Evolutionary conservation across 1,139 yeast species (phyloP).

Genomic region (Wickerhamomyces sp.): DNA sequence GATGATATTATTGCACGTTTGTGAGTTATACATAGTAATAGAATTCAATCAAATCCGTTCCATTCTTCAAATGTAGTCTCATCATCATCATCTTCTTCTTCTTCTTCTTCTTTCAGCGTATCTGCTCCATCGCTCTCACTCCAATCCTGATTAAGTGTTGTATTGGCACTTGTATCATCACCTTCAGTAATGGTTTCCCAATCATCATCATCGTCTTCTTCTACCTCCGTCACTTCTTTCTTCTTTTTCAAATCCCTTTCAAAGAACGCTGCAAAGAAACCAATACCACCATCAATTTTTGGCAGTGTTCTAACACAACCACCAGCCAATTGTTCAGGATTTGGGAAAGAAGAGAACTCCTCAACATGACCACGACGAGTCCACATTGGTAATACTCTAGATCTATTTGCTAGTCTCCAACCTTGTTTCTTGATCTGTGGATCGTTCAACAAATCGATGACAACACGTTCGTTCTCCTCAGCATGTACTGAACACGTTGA

Average conservation of each 20-base stretch:
- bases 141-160: no score
- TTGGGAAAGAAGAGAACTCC: conserved; percentile 52
- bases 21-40: conserved; percentile 20
- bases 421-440: conserved; percentile 54
- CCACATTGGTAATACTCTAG: conserved; percentile 76
- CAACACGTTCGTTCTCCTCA: conserved; percentile 91
- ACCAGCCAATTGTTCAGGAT: conserved; percentile 56
- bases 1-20: conserved; percentile 68
- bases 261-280: conserved; percentile 77
- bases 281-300: conserved; percentile 91
- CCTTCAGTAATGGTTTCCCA: background rate
- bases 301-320: conserved; percentile 87
- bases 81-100: conserved; percentile 3
- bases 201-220: conserved; percentile 4
- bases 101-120: no score
- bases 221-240: conserved; percentile 3
- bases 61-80: conserved; percentile 8
- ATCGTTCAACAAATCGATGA: conserved; percentile 66
- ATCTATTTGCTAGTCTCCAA: conserved; percentile 67
- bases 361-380: conserved; percentile 70
- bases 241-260: conserved; percentile 23
- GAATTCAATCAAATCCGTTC: no score
- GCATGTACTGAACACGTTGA: conserved; percentile 95
- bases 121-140: no score
- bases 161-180: background rate